A percentile compares a stretch with the other conserved stretches of the same genome.
phyloP scores from a whole-genome alignment of 148 eudicot genomes.

The Suaeda aralocaspica region DNA sequence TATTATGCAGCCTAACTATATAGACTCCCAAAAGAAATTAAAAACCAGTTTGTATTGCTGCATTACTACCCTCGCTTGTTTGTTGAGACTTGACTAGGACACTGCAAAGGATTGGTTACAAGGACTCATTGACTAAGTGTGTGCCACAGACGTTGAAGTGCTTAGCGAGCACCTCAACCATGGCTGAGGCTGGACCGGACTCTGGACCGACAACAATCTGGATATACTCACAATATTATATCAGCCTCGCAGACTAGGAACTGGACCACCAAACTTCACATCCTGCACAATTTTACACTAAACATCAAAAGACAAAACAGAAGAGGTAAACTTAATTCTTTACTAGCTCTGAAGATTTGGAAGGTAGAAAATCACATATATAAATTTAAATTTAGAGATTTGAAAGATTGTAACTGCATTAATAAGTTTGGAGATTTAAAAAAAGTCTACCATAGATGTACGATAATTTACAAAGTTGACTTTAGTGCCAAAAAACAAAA shows the following conservation, averaged over 20 bases:
- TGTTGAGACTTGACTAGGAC: constrained; percentile 23
- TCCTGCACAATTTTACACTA: constrained; percentile 17
- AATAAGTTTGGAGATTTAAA: too few relatives aligned
- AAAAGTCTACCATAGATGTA: too few relatives aligned
- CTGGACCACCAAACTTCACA: constrained; percentile 10
- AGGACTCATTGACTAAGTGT: constrained; percentile 10
- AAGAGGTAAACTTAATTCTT: too few relatives aligned
- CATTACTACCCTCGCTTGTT: constrained; percentile 16
- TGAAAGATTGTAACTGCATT: too few relatives aligned
- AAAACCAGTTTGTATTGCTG: constrained; percentile 11
- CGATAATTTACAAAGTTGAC: too few relatives aligned
- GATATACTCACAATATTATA: constrained; percentile 8
- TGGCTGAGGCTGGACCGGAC: constrained; percentile 26
- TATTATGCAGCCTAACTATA: constrained; percentile 18
- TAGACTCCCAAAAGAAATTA: constrained; percentile 16
- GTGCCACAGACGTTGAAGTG: constrained; percentile 18
- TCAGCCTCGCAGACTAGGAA: constrained; percentile 17
- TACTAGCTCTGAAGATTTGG: too few relatives aligned
- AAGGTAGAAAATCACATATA: too few relatives aligned
- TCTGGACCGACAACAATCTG: constrained; percentile 23
- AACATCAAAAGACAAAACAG: not conserved
- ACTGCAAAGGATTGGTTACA: constrained; percentile 18
- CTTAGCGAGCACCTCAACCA: constrained; percentile 31
- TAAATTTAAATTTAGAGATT: too few relatives aligned
- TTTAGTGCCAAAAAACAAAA: too few relatives aligned